A percentile compares a stretch with the other conserved stretches of the same genome.
These are phyloP conservation scores for Ramaria sp. DNA, from an alignment of 768 basidiomycete species.

Conservation along the genomic window DNA sequence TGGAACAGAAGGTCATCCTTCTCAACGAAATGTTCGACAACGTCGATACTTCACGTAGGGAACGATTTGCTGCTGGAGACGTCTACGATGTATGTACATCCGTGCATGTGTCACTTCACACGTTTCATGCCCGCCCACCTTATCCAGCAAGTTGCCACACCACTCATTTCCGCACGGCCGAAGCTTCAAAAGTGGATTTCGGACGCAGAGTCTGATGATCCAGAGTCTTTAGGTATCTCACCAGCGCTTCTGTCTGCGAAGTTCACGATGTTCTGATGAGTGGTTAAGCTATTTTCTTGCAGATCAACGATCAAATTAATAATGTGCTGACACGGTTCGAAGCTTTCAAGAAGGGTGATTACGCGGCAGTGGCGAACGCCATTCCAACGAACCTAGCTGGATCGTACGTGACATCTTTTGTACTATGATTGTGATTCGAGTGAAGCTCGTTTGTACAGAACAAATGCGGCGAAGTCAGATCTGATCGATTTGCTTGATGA, in stretches of 20 bases:
- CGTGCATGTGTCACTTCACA: background rate
- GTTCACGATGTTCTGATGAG: background rate
- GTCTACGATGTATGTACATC: conserved; percentile 68
- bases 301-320: conserved; percentile 98
- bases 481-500: conserved; percentile 77
- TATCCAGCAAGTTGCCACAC: conserved; percentile 75
- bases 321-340: conserved; percentile 84
- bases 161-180: conserved; percentile 73
- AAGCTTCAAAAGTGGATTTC: conserved; percentile 98
- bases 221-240: conserved; percentile 76
- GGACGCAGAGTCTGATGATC: conserved; percentile 81
- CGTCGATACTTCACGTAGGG: conserved; percentile 57
- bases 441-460: conserved; percentile 10
- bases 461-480: conserved; percentile 26
- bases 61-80: conserved; percentile 79
- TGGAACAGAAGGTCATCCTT: conserved; percentile 92
- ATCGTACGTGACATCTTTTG: conserved; percentile 3
- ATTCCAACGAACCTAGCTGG: conserved; percentile 49
- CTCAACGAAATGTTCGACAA: conserved; percentile 97
- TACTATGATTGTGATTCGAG: background rate
- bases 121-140: background rate
- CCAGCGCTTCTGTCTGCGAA: background rate
- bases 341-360: conserved; percentile 89
- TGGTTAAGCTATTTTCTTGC: conserved; percentile 69
- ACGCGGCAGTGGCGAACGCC: conserved; percentile 50